These are phyloP conservation scores for Scheffersomyces lignicola DNA, from an alignment of 1,139 yeast genomes.

Conservation along the genomic window DNA sequence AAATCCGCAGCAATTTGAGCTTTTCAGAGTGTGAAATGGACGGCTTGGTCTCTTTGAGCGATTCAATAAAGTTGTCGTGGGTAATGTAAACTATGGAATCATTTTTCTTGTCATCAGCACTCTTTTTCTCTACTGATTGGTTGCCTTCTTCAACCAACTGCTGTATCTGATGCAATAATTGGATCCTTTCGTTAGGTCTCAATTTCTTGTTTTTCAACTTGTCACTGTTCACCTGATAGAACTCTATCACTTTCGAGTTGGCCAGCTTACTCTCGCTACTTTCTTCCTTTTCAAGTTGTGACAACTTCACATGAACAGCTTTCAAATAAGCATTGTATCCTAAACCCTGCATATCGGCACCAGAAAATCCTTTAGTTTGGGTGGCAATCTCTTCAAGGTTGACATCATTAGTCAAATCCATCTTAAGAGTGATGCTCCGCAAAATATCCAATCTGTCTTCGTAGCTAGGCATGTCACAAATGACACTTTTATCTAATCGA, in stretches of 20 bases:
- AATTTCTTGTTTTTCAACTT: conserved; percentile 31
- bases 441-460: conserved; percentile 77
- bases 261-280: conserved; percentile 20
- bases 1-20: conserved; percentile 60
- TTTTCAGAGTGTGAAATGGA: conserved; percentile 79
- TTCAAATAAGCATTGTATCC: conserved; percentile 89
- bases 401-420: conserved; percentile 53
- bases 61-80: conserved; percentile 57
- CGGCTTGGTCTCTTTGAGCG: conserved; percentile 78
- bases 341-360: conserved; percentile 93
- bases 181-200: conserved; percentile 46
- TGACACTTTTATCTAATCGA: conserved; percentile 84
- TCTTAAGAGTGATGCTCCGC: conserved; percentile 56
- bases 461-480: conserved; percentile 81
- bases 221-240: conserved; percentile 35
- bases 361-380: conserved; percentile 76
- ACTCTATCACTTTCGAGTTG: conserved; percentile 26
- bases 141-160: conserved; percentile 25
- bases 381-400: conserved; percentile 57
- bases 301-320: conserved; percentile 80
- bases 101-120: conserved; percentile 8
- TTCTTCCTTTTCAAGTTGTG: conserved; percentile 31
- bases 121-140: conserved; percentile 7
- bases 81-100: conserved; percentile 39
- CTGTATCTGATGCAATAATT: conserved; percentile 48